Conservation (phyloP, 768 basidiomycete genomes). For the Boletus sensibilis region DNA sequence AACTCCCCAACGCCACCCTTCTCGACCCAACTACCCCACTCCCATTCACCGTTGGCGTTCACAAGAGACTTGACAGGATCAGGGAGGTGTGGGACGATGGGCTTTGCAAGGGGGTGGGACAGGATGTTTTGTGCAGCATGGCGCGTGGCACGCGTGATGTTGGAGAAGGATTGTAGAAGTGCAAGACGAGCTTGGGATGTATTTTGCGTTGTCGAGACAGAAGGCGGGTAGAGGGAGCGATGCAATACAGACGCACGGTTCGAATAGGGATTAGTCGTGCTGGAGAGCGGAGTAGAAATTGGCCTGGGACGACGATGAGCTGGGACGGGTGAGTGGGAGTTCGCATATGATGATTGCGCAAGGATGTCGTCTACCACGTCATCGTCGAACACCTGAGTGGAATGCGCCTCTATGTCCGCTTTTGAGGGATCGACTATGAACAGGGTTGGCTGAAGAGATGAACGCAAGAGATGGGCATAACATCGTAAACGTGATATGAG, state of each 20-base stretch:
- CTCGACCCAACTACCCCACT: constrained; percentile 93
- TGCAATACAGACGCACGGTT: constrained; percentile 76
- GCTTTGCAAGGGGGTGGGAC: constrained; percentile 93
- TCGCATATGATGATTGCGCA: constrained; percentile 71
- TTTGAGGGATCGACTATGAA: constrained; percentile 92
- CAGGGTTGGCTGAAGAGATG: constrained; percentile 78
- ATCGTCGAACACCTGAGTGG: constrained; percentile 78
- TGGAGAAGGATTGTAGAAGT: constrained; percentile 90
- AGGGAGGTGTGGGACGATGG: constrained; percentile 93
- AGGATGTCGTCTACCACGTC: constrained; percentile 88
- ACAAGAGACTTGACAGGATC: constrained; percentile 91
- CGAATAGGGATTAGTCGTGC: constrained; percentile 53
- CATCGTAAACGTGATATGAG: constrained; percentile 71
- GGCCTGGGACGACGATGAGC: constrained; percentile 75
- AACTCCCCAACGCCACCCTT: constrained; percentile 93
- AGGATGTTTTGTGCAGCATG: constrained; percentile 94
- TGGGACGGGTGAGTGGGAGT: constrained; percentile 82
- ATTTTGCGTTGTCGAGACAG: constrained; percentile 50
- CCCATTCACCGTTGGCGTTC: constrained; percentile 84
- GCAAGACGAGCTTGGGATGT: constrained; percentile 74
- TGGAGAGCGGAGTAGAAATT: constrained; percentile 41
- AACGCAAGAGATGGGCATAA: constrained; percentile 82
- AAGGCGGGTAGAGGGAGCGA: constrained; percentile 61
- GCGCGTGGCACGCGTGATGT: constrained; percentile 88
- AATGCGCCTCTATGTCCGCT: constrained; percentile 90